Conservation (phyloP, 345 rosid genomes). For the Gossypium anomalum region DNA sequence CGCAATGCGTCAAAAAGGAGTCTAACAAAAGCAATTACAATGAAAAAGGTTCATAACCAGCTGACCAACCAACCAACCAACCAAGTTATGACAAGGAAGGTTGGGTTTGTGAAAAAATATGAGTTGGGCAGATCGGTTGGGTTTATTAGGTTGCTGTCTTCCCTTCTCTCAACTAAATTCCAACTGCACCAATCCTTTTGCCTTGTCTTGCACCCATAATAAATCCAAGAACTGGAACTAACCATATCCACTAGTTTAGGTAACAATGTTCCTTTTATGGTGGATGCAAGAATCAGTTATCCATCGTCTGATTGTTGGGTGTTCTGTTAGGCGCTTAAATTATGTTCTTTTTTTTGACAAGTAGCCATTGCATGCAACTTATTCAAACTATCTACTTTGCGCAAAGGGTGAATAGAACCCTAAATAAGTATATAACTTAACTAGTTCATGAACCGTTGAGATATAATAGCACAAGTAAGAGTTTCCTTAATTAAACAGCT, state of each 20-base stretch:
- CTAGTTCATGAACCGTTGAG: neutral
- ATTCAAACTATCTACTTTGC: too few relatives aligned
- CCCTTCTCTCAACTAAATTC: conserved; percentile 3
- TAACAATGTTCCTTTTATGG: neutral
- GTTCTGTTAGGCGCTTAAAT: neutral
- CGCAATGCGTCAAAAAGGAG: conserved; percentile 5
- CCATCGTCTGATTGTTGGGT: too few relatives aligned
- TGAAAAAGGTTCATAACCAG: neutral
- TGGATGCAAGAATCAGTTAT: neutral
- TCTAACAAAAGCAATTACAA: neutral
- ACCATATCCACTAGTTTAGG: conserved; percentile 1
- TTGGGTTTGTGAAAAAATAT: neutral
- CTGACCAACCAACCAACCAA: neutral
- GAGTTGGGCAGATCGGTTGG: conserved; percentile 1
- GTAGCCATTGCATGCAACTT: neutral
- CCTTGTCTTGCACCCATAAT: neutral
- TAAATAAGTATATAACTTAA: neutral
- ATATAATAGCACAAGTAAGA: neutral
- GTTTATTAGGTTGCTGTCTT: conserved; percentile 1
- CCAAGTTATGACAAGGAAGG: neutral
- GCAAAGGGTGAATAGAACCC: neutral
- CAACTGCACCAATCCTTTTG: neutral
- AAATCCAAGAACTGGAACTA: neutral
- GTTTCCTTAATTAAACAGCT: neutral
- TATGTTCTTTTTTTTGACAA: neutral